Base-by-base conservation (phyloP, 768 basidiomycete species). In the Strobilomyces dryophilus region DNA sequence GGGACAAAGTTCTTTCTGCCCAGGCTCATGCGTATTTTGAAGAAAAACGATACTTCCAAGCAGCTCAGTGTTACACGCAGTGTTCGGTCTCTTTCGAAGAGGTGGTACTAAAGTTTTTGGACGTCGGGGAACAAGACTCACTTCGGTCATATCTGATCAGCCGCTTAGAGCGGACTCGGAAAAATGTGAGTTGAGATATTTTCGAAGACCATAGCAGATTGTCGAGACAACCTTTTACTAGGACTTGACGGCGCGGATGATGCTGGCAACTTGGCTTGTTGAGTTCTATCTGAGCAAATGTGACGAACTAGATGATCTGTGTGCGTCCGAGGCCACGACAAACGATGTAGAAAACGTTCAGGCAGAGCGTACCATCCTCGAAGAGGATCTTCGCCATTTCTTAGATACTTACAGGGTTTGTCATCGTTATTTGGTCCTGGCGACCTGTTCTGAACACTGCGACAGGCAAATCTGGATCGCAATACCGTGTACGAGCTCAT, bases 261-360 rank as follows among this genome's bases (percentile, higher is more conserved):
- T 98, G 85, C 74, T 99, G 18, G 95, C 97, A 17, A 98, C 94
- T 0, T 99, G 97, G 97, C 83, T 99, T 12, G 87, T 97, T 29
- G 97, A 99, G 69, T 92, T 98, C 58, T 98, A 94, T 66, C 82
- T 99, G 15, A 89, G 89, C 71, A 98, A 97, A 74, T 93, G 91
- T 68, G 95, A 97, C 63, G 92, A 95, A 56, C 74, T 98, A 47
- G 97, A 99, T 64, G 97, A 98, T 64, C 77, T 94, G 17, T 84
- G 95, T 26, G 93, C 92, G 0, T 90, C 95, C 0, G 92, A 94
- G 68, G 83, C 83, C 1, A 77, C 84, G 14, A 82, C 87, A 11
- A 83, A 85, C 47, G 90, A 95, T 57, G 85, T 87, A 15, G 89
- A 94, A 47, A 95, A 94, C 65, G 71, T 98, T 29, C 78, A 82